Conservation (phyloP, 2,329 filamentous ascomycete genomes). For the Ustulina deusta region DNA sequence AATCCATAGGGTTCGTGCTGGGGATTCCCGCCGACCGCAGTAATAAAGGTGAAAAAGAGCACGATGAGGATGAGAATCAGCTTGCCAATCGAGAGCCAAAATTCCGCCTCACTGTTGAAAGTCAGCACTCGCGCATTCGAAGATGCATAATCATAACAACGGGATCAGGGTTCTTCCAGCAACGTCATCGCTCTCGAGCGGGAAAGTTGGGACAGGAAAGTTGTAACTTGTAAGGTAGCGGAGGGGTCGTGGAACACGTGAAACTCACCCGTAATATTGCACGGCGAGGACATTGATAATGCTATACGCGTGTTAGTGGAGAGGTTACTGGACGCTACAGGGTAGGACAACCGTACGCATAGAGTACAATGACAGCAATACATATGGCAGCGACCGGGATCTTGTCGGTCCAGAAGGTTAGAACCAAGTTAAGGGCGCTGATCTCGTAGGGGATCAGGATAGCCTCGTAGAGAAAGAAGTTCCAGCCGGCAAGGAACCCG, state of each 20-base stretch:
- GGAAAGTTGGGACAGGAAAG: not conserved
- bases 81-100: conserved; percentile 73
- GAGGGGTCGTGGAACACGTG: not conserved
- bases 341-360: conserved; percentile 55
- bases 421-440: conserved; percentile 55
- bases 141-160: not conserved
- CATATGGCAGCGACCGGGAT: conserved; percentile 64
- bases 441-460: conserved; percentile 58
- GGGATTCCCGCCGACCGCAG: conserved; percentile 83
- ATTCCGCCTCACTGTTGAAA: conserved; percentile 74
- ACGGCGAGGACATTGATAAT: conserved; percentile 51
- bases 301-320: conserved; percentile 42
- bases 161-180: not conserved
- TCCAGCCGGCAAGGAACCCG: conserved; percentile 66
- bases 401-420: conserved; percentile 60
- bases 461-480: conserved; percentile 59
- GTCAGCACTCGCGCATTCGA: conserved; percentile 54
- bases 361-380: conserved; percentile 49
- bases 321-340: not conserved
- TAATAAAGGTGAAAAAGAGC: conserved; percentile 81
- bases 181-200: not conserved
- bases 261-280: conserved; percentile 49
- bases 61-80: conserved; percentile 74
- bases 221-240: conserved; percentile 14
- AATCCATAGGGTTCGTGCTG: conserved; percentile 76